These are phyloP conservation scores for Cladophialophora immunda DNA, from an alignment of 2,329 filamentous ascomycete species.

Conservation along the genomic window DNA sequence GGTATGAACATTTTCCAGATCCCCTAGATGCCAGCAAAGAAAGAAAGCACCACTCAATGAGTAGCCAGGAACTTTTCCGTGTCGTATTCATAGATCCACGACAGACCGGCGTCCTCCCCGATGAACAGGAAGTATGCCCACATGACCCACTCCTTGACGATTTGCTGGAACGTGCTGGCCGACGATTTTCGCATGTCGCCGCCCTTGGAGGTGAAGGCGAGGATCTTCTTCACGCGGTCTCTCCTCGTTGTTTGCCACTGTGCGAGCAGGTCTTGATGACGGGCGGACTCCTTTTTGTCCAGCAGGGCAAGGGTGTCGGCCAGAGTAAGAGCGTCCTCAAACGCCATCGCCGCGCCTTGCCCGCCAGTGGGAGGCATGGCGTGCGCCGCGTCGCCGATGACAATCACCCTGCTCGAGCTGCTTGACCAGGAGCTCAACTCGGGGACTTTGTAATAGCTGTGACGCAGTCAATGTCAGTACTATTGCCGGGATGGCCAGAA, in stretches of 20 bases:
- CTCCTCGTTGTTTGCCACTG: slow-evolving; percentile 61
- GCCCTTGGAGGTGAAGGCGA: slow-evolving; percentile 53
- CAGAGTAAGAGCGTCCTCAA: slow-evolving; percentile 38
- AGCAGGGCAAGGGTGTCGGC: slow-evolving; percentile 31
- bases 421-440: slow-evolving; percentile 37
- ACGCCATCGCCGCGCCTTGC: slow-evolving; percentile 38
- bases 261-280: slow-evolving; percentile 7
- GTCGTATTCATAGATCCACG: slow-evolving; percentile 35
- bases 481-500: not conserved
- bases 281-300: slow-evolving; percentile 8
- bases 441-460: slow-evolving; percentile 32
- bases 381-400: slow-evolving; percentile 39
- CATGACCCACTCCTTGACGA: slow-evolving; percentile 37
- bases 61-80: not conserved
- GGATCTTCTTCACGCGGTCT: slow-evolving; percentile 57
- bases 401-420: slow-evolving; percentile 27
- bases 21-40: too few species aligned
- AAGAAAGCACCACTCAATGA: too few species aligned
- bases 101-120: slow-evolving; percentile 25
- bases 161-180: slow-evolving; percentile 26
- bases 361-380: slow-evolving; percentile 40
- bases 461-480: not conserved
- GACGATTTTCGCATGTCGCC: slow-evolving; percentile 30
- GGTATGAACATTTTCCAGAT: too few species aligned
- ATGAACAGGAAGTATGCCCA: slow-evolving; percentile 30